Evolutionary conservation across 2,329 filamentous ascomycete genomes (phyloP), one percentile per base, ranked within the genome.

Genomic region (Neophaeococcomyces mojaviensis): DNA sequence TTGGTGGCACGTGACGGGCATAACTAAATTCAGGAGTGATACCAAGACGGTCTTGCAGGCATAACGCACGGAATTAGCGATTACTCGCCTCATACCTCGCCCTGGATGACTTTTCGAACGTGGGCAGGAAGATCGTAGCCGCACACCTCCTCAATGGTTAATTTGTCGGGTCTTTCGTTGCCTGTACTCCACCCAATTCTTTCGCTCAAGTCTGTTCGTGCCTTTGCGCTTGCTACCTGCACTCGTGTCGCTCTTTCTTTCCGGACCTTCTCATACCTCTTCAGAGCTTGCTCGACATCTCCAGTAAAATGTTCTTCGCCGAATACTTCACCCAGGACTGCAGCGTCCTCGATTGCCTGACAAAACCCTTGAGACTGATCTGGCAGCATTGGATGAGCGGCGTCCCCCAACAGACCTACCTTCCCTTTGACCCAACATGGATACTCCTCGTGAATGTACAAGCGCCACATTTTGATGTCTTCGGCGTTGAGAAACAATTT

Each of bases 301-400:
- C 56, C 54, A 13, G 57, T 44, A 28, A 31, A 41, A 33, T 52
- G 48, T 4, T 52, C 44, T 1, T 15, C 33, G 44, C 55, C 57
- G 53, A 67, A 67, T 13, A 68, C 51, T 3, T 65, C 52, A 0
- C 66, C 65, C 4, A 68, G 42, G 1, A 62, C 64, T 0, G 58
- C 66, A 4, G 65, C 65, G 48, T 70, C 66, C 50, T 70, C 67
- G 26, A 69, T 64, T 0, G 67, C 66, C 57, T 60, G 61, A 46
- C 64, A 68, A 1, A 62, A 63, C 4, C 67, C 55, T 52, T 61
- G 55, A 7, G 52, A 55, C 24, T 64, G 61, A 35, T 63, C 58
- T 1, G 61, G 61, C 50, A 63, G 55, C 61, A 64, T 63, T 1
- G 61, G 60, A 41, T 63, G 61, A 1, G 61, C 61, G 2, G 61